These are phyloP conservation scores for Diaporthe citri DNA, from an alignment of 2,329 filamentous ascomycete genomes.

Conservation along the genomic window DNA sequence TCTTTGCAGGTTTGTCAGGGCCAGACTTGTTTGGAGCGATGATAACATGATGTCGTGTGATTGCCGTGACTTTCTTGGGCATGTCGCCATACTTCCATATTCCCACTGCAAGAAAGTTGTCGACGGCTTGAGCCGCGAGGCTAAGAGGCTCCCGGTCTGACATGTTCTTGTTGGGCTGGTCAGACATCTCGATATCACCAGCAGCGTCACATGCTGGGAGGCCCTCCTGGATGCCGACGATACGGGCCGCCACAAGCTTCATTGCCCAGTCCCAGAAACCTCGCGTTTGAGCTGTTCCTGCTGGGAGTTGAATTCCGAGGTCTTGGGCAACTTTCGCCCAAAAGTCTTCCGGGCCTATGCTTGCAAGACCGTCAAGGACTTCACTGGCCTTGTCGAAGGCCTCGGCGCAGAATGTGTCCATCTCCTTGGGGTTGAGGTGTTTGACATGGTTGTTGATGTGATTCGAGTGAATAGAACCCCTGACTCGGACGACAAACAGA, in stretches of 20 bases:
- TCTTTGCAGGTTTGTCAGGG: background rate
- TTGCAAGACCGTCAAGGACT: background rate
- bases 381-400: background rate
- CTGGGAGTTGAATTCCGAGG: background rate
- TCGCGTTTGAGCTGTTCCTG: background rate
- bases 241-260: background rate
- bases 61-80: background rate
- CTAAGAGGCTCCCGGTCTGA: background rate
- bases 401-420: background rate
- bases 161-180: background rate
- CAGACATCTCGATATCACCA: background rate
- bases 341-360: too few species aligned
- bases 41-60: background rate
- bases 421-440: background rate
- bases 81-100: background rate
- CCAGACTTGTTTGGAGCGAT: background rate
- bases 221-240: background rate
- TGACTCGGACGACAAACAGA: background rate
- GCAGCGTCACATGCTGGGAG: background rate
- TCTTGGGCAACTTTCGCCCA: background rate
- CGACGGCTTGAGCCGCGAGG: background rate
- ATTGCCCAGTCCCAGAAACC: conserved; percentile 18
- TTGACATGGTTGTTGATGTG: background rate
- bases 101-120: background rate
- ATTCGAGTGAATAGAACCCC: too few species aligned